A percentile compares a stretch with the other conserved stretches of the same genome.
Conservation (phyloP, 202 grass and related monocot species). For the Setaria viridis region DNA sequence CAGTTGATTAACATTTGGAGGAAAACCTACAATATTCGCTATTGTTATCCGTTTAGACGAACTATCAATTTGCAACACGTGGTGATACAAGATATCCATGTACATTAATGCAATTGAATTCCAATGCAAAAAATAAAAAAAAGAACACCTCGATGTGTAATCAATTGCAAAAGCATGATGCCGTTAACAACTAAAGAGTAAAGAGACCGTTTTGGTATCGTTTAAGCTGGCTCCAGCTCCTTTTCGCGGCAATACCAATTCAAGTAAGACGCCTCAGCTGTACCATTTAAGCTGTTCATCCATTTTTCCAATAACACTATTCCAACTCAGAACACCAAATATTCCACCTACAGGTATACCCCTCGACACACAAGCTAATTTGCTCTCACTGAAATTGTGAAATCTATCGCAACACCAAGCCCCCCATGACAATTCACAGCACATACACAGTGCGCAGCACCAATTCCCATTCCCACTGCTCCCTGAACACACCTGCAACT, state of each 20-base stretch:
- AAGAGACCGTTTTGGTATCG: background rate
- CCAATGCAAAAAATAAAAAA: slow-evolving; percentile 6
- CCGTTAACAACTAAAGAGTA: slow-evolving; percentile 18
- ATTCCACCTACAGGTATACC: background rate
- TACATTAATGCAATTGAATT: slow-evolving; percentile 1
- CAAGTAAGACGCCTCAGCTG: background rate
- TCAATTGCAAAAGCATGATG: background rate
- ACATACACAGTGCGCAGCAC: slow-evolving; percentile 3
- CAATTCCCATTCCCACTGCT: slow-evolving; percentile 22
- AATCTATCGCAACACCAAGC: background rate
- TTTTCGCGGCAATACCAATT: background rate
- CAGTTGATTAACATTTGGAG: slow-evolving; percentile 8
- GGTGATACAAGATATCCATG: slow-evolving; percentile 10
- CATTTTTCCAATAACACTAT: background rate
- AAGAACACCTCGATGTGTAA: background rate
- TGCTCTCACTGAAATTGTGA: background rate
- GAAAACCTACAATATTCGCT: background rate
- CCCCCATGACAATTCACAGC: background rate
- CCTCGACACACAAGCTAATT: background rate
- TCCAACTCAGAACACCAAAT: background rate
- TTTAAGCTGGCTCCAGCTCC: slow-evolving; percentile 26
- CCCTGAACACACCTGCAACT: background rate
- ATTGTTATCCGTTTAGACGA: slow-evolving; percentile 21
- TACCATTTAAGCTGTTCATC: slow-evolving; percentile 24
- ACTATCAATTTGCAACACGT: background rate